Conservation (phyloP, 2,329 filamentous ascomycete species). For the Trichoderma guizhouense region DNA sequence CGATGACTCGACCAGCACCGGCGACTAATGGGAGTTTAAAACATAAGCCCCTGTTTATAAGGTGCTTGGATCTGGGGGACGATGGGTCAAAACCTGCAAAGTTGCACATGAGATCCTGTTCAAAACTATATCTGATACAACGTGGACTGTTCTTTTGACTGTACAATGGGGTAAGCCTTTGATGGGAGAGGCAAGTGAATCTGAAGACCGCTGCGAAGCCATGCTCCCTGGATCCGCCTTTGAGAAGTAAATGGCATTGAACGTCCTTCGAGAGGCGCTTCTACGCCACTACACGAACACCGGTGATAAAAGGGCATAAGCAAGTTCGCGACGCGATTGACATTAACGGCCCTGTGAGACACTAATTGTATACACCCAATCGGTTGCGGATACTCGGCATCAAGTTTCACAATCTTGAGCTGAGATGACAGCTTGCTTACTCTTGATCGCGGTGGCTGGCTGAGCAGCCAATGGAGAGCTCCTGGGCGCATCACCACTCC, state of each 20-base stretch:
- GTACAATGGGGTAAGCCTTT: neutral
- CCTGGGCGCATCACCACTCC: neutral
- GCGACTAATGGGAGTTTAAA: neutral
- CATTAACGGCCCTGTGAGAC: neutral
- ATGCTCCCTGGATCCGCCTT: neutral
- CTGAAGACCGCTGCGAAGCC: neutral
- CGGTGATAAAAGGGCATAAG: neutral
- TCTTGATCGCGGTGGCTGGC: neutral
- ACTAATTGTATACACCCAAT: neutral
- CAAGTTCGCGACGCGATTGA: neutral
- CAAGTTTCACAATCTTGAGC: neutral
- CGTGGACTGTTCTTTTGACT: neutral
- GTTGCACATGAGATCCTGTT: neutral
- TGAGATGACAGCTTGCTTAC: neutral
- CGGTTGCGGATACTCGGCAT: neutral
- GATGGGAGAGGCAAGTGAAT: neutral
- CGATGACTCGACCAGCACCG: neutral
- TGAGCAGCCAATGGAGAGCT: neutral
- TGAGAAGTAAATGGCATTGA: neutral
- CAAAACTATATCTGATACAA: neutral
- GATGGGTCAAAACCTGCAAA: neutral
- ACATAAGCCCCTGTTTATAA: neutral
- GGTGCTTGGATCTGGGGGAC: neutral
- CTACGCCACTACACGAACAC: neutral
- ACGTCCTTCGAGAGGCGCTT: no score